Base-by-base conservation (phyloP, 2,329 filamentous ascomycete species). In the Pestalotiopsis fici region DNA sequence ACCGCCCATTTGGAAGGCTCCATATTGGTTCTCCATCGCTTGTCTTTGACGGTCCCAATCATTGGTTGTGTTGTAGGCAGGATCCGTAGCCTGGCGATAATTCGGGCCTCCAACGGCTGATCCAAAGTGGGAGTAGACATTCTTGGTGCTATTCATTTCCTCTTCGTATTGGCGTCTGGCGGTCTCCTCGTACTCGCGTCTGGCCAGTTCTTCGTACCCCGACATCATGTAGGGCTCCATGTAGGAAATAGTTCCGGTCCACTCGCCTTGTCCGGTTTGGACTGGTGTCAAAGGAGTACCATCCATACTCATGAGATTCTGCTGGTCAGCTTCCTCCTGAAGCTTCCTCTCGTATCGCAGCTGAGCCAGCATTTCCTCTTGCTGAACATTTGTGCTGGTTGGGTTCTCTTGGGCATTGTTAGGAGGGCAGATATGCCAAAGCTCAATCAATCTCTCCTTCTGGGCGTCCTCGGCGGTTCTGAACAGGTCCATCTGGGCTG, bases 221-320 rank as follows among this genome's bases (percentile, higher is more conserved):
- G 89, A 91, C 60, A 88, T 79, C 87, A 97, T 97, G 79, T 97
- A 97, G 0, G 94, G 94, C 78, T 97, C 93, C 50, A 87, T 88
- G 69, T 87, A 84, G 59, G 78, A 70, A 74, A 80, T 76, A 31
- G 74, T 71, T 67, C 76, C 76, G 59, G 82, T 73, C 87, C 88
- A 90, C 64, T 83, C 82, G 28, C 87, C 83, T 68, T 89, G 85
- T 9, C 79, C 78, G 3, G 81, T 81, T 75, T 90, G 88, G 7
- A 83, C 78, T 0, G 83, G 80, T 2, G 83, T 83, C 70, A 85
- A 74, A 21, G 83, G 75, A 0, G 83, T 87, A 50, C 83, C 85
- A 71, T 90, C 88, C 65, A 89, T 78, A 69, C 86, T 88, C 79
- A 86, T 84, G 43, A 79, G 69, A 65, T 70, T 78, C 71, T 73